Conservation (phyloP, 2,329 filamentous ascomycete genomes). For the Nemania diffusa region DNA sequence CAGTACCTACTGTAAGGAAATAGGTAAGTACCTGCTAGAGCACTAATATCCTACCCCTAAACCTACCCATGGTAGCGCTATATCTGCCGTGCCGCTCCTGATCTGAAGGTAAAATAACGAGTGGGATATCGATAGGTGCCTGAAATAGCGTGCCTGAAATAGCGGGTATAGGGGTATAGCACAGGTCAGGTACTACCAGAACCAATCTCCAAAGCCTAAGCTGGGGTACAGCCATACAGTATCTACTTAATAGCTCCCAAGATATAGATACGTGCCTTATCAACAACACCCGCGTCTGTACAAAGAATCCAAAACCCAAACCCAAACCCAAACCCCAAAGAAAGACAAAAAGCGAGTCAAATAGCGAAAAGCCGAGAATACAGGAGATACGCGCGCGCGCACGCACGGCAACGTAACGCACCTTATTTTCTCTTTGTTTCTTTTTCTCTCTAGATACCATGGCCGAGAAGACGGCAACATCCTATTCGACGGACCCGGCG, state of each 20-base stretch:
- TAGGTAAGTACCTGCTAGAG: too few species aligned
- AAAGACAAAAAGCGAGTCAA: background rate
- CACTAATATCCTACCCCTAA: background rate
- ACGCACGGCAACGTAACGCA: background rate
- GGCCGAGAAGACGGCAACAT: constrained; percentile 48
- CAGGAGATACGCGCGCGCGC: background rate
- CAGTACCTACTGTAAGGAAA: too few species aligned
- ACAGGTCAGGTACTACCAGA: background rate
- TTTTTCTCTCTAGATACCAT: constrained; percentile 25
- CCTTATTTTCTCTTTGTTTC: background rate
- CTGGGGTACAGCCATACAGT: background rate
- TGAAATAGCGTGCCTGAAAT: constrained; percentile 26
- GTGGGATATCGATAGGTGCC: constrained; percentile 15
- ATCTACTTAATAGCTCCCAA: background rate
- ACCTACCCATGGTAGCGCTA: background rate
- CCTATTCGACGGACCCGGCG: constrained; percentile 70
- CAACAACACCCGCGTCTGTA: background rate
- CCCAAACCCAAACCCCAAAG: background rate
- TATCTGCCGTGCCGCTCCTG: background rate
- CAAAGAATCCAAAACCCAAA: background rate
- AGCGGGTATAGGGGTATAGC: constrained; percentile 6
- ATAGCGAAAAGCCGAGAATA: background rate
- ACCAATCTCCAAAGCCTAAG: background rate
- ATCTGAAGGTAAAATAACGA: background rate
- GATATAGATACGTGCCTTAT: constrained; percentile 1